Conservation (phyloP, 1,139 yeast species). For the Geotrichum fermentans region DNA sequence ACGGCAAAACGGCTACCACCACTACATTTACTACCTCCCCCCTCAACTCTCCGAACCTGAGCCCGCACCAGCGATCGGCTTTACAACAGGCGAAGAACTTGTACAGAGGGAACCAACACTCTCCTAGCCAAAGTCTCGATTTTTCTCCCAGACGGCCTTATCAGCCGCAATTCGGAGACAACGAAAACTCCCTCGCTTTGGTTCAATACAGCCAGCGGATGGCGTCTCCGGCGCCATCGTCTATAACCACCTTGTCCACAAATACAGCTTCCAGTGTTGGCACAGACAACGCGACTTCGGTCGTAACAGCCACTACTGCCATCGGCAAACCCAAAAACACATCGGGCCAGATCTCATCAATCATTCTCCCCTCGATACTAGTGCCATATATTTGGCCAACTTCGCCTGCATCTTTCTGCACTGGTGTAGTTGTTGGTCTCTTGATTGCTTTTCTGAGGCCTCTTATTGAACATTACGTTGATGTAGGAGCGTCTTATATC, state of each 20-base stretch:
- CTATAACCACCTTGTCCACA: slow-evolving; percentile 5
- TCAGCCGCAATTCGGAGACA: not conserved
- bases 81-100: slow-evolving; percentile 3
- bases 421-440: slow-evolving; percentile 29
- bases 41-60: not conserved
- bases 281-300: slow-evolving; percentile 1
- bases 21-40: not conserved
- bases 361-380: slow-evolving; percentile 20
- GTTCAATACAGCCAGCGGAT: slow-evolving; percentile 2
- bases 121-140: not conserved
- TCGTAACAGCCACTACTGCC: slow-evolving; percentile 17
- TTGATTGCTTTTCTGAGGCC: slow-evolving; percentile 27
- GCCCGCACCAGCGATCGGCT: slow-evolving; percentile 7
- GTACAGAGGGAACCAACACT: slow-evolving; percentile 1
- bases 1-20: slow-evolving; percentile 7
- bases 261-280: not conserved
- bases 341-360: slow-evolving; percentile 17
- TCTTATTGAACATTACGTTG: slow-evolving; percentile 28
- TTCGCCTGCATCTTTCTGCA: slow-evolving; percentile 30
- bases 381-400: slow-evolving; percentile 28
- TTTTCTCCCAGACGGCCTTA: not conserved
- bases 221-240: slow-evolving; percentile 10
- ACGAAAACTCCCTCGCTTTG: slow-evolving; percentile 1
- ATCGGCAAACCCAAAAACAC: slow-evolving; percentile 12
- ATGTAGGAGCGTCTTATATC: slow-evolving; percentile 27